These are phyloP conservation scores for Venustampulla echinocandica DNA, from an alignment of 495 filamentous ascomycete species.

Conservation along the genomic window DNA sequence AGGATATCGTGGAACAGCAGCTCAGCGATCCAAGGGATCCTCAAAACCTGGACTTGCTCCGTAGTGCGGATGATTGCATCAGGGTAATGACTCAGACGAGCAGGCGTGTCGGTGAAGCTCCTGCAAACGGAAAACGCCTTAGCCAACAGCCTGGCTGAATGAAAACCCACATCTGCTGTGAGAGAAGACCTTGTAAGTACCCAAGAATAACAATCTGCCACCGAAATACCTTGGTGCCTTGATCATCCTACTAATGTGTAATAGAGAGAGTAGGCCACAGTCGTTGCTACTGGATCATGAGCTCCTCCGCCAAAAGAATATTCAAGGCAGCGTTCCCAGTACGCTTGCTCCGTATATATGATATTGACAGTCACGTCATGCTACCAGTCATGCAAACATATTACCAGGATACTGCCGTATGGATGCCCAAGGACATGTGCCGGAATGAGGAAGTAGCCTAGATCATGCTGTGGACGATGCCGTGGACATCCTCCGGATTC, in stretches of 20 bases:
- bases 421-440: neutral
- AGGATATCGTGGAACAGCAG: conserved; percentile 13
- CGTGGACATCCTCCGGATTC: conserved; percentile 1
- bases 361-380: conserved; percentile 25
- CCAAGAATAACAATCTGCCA: neutral
- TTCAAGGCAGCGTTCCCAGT: conserved; percentile 14
- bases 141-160: conserved; percentile 19
- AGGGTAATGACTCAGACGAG: conserved; percentile 20
- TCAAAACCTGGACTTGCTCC: conserved; percentile 14
- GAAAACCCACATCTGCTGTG: neutral
- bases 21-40: conserved; percentile 14
- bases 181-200: conserved; percentile 12
- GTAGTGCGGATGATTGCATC: conserved; percentile 15
- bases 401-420: conserved; percentile 12
- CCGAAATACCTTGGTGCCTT: neutral
- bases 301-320: conserved; percentile 1
- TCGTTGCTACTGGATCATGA: too few relatives aligned
- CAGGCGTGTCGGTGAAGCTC: conserved; percentile 9
- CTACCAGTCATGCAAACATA: conserved; percentile 20
- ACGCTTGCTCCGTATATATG: conserved; percentile 19
- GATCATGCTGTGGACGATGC: conserved; percentile 5
- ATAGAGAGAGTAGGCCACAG: neutral
- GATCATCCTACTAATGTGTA: neutral
- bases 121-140: neutral
- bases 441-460: neutral